Evolutionary conservation across 345 rosid genomes (phyloP).

Genomic region (Cardamine resedifolia): DNA sequence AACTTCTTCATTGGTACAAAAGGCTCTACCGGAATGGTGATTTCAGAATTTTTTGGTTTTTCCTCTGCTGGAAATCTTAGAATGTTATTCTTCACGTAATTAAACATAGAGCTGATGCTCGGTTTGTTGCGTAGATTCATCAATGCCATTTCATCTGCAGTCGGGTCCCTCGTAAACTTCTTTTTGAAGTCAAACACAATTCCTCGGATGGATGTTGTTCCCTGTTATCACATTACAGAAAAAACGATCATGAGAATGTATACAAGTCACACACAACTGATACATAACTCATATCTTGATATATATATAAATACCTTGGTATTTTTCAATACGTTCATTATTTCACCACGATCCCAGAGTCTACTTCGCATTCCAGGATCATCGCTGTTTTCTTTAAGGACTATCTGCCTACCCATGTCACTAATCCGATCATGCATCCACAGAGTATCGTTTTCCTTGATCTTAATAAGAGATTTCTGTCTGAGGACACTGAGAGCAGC

Average conservation of each 20-base stretch:
- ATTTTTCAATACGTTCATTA: conserved; percentile 40
- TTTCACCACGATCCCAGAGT: conserved; percentile 63
- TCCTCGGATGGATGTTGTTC: conserved; percentile 47
- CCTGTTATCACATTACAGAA: conserved; percentile 39
- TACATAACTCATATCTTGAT: background rate
- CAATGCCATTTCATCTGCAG: background rate
- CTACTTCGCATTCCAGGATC: conserved; percentile 56
- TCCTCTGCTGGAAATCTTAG: background rate
- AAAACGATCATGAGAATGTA: background rate
- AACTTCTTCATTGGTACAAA: conserved; percentile 52
- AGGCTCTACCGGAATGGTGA: conserved; percentile 37
- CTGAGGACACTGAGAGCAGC: conserved; percentile 46
- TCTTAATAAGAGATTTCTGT: conserved; percentile 58
- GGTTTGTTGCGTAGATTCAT: conserved; percentile 1
- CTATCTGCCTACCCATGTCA: conserved; percentile 79
- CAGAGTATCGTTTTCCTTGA: conserved; percentile 28
- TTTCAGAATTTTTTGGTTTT: conserved; percentile 25
- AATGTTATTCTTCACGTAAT: conserved; percentile 27
- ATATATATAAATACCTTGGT: conserved; percentile 39
- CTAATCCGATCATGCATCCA: conserved; percentile 81
- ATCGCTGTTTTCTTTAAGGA: background rate
- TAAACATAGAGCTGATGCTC: conserved; percentile 6
- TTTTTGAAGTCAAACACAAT: conserved; percentile 43
- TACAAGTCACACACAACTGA: background rate
- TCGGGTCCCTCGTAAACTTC: conserved; percentile 9